Percentiles rank a stretch among this genome's conserved stretches.
These are phyloP conservation scores for Coemansia asiatica DNA, from an alignment of 192 early-diverging fungal species.

Conservation along the genomic window DNA sequence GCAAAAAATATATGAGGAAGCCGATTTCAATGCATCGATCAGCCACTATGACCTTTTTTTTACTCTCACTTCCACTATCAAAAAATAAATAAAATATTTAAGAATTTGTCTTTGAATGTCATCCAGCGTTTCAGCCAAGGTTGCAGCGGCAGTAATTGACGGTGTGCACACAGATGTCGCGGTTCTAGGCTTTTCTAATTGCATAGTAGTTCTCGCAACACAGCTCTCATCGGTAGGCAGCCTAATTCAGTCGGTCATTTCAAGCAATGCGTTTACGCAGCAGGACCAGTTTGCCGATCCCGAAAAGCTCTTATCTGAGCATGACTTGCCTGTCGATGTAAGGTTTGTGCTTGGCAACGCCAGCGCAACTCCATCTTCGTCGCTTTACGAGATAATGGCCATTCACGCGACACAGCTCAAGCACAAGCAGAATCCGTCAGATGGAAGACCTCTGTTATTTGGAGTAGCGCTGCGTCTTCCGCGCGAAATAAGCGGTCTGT, in stretches of 20 bases:
- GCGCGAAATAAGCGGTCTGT: conserved; percentile 20
- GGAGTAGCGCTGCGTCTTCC: conserved; percentile 35
- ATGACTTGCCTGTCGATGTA: conserved; percentile 34
- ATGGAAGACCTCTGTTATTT: conserved; percentile 30
- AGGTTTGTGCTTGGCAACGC: conserved; percentile 38
- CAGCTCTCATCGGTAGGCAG: conserved; percentile 45
- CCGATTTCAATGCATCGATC: no score
- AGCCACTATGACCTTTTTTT: no score
- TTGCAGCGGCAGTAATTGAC: conserved; percentile 28
- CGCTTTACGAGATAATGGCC: conserved; percentile 42
- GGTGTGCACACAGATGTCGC: conserved; percentile 43
- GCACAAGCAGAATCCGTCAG: conserved; percentile 16
- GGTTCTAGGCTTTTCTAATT: conserved; percentile 47
- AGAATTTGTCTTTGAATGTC: neutral
- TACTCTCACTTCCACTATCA: no score
- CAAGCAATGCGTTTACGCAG: neutral
- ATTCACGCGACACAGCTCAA: conserved; percentile 32
- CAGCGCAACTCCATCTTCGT: conserved; percentile 18
- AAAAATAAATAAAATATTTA: no score
- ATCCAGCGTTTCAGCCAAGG: conserved; percentile 30
- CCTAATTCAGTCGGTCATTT: conserved; percentile 26
- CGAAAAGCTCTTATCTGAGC: conserved; percentile 7
- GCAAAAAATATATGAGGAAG: no score
- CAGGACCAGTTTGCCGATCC: conserved; percentile 3
- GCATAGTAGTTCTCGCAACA: conserved; percentile 39